phyloP scores from a whole-genome alignment of 225 moss, liverwort and hornwort species.

The Physcomitrellopsis africana region DNA sequence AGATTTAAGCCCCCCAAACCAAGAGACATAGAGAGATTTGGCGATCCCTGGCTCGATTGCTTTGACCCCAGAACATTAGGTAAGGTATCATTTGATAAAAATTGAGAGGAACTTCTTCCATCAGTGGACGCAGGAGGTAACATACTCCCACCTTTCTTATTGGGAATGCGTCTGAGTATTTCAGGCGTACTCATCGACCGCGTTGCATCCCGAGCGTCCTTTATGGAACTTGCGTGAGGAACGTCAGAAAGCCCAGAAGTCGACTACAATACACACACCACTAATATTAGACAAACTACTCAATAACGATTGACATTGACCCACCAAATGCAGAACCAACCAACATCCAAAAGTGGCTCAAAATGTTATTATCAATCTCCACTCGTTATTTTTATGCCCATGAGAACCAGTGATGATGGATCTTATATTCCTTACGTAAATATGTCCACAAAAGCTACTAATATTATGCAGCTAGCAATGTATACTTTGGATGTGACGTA shows the following conservation, averaged over 20 bases:
- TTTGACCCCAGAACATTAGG: constrained; percentile 15
- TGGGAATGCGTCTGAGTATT: constrained; percentile 49
- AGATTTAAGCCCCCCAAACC: constrained; percentile 50
- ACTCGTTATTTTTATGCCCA: not conserved
- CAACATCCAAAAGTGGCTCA: too few relatives aligned
- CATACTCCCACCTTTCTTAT: constrained; percentile 50
- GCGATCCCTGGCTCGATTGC: constrained; percentile 48
- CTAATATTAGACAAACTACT: constrained; percentile 31
- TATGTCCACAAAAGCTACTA: constrained; percentile 5
- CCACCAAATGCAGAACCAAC: too few relatives aligned
- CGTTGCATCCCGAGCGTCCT: constrained; percentile 38
- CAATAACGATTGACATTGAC: not conserved
- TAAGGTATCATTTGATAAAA: constrained; percentile 24
- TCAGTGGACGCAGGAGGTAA: constrained; percentile 42
- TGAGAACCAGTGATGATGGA: not conserved
- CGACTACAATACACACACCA: constrained; percentile 52
- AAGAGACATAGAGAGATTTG: constrained; percentile 62
- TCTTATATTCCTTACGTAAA: not conserved
- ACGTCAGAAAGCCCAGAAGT: constrained; percentile 38
- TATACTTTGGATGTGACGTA: constrained; percentile 29
- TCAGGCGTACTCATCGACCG: constrained; percentile 46
- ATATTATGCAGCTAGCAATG: not conserved
- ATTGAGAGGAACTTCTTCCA: constrained; percentile 29
- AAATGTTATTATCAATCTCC: not conserved
- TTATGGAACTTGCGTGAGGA: constrained; percentile 13